Base-by-base conservation (phyloP, 352 stramenopile species). In the Globisporangium recalcitrans region DNA sequence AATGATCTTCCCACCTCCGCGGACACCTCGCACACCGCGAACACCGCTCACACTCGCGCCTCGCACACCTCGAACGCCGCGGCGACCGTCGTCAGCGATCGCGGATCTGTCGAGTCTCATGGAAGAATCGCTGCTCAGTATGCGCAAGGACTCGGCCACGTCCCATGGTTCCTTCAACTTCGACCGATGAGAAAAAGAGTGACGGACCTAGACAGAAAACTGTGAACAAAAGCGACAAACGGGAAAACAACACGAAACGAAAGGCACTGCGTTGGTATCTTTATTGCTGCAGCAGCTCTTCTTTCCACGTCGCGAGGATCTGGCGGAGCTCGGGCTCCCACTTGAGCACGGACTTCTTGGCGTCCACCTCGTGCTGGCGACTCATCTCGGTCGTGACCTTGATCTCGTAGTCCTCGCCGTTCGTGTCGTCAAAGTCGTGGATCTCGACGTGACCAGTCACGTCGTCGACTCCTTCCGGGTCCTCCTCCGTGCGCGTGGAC, bases 401-500 rank as follows among this genome's bases (percentile, higher is more conserved):
- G 44, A 93, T 71, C 63, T 93, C 82, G 58, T 84, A 94, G 21
- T 94, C 85, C 31, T 93, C 85, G 21, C 83, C 82, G 61, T 64
- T 89, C 62, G 77, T 93, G 71, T 94, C 85, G 53, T 94, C 85
- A 65, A 94, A 94, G 71, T 93, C 85, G 57, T 91, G 80, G 32
- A 94, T 64, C 67, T 94, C 82, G 19, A 94, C 71, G 54, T 90
- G 69, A 29, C 85, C 85, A 34, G 73, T 76, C 19, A 87, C 74
- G 21, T 82, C 72, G 4, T 77, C 69, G 42, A 72, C 69, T 2
- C 75, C 77, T 48, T 82, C 75, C 16, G 70, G 40, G 42, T 79
- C 74, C 19, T 72, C 69, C 29, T 73, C 71, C 0, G 58, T 27
- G 19, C 64, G 74, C 38, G 62, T 82, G 11, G 77, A 82, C 26